Evolutionary conservation across 75 land plant genomes (phyloP).

Genomic region (Cryptomeria japonica): DNA sequence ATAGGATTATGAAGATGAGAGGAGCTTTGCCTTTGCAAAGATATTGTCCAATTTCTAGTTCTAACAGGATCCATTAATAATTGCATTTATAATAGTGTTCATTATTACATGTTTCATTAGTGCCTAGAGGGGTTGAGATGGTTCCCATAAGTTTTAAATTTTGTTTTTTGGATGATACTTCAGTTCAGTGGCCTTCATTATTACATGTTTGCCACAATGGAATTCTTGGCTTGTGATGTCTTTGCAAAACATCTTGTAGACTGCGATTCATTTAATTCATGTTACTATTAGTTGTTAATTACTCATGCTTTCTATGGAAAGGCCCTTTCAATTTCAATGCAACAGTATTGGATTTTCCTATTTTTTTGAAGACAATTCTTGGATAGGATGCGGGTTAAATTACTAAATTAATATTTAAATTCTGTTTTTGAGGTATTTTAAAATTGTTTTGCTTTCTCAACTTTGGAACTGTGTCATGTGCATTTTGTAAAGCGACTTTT

Average conservation of each 20-base stretch:
- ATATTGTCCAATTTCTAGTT: not conserved
- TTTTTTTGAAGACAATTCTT: not conserved
- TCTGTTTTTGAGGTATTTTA: not conserved
- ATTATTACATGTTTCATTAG: not conserved
- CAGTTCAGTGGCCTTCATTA: too few relatives aligned
- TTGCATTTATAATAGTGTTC: not conserved
- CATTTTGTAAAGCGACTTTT: not conserved
- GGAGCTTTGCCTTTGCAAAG: not conserved
- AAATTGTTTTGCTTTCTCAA: not conserved
- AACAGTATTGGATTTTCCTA: not conserved
- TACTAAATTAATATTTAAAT: not conserved
- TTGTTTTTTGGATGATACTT: not conserved
- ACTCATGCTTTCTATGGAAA: too few relatives aligned
- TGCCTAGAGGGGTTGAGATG: not conserved
- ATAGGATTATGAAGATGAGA: not conserved
- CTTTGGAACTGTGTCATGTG: not conserved
- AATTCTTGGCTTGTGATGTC: too few relatives aligned
- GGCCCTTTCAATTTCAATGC: too few relatives aligned
- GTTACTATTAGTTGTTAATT: too few relatives aligned
- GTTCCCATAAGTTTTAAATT: not conserved
- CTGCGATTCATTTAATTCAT: too few relatives aligned
- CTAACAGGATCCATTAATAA: not conserved
- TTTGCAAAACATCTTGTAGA: too few relatives aligned
- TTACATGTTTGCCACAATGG: too few relatives aligned
- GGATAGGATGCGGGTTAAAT: not conserved